Percentiles rank a stretch among this genome's conserved stretches.
phyloP scores from a whole-genome alignment of 768 basidiomycete species.

The Trametes cingulata region DNA sequence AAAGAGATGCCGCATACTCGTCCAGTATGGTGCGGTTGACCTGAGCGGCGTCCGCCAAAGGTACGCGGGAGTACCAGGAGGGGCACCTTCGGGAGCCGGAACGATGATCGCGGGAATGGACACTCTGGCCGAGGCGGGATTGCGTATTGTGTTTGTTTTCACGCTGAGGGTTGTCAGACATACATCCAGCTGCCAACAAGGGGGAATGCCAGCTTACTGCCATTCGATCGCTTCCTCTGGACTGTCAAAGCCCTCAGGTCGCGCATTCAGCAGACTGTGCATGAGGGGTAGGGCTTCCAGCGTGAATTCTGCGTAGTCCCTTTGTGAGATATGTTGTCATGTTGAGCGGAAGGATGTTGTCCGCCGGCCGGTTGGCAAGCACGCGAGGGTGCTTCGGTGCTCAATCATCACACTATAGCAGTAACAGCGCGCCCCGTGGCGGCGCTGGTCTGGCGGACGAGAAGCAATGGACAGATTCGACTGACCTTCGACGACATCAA shows the following conservation, averaged over 20 bases:
- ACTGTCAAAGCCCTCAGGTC: constrained; percentile 84
- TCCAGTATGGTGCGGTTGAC: constrained; percentile 89
- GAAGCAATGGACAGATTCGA: neutral
- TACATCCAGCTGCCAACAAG: neutral
- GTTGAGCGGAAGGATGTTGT: too few species aligned
- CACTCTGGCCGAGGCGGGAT: constrained; percentile 77
- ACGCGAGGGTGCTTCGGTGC: too few species aligned
- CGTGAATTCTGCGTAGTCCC: constrained; percentile 66
- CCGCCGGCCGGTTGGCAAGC: too few species aligned
- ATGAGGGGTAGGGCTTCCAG: constrained; percentile 92
- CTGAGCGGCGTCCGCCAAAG: constrained; percentile 85
- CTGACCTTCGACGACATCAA: constrained; percentile 28
- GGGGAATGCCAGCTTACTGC: constrained; percentile 65
- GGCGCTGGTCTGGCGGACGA: too few species aligned
- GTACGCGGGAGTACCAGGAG: constrained; percentile 44
- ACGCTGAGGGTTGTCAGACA: constrained; percentile 48
- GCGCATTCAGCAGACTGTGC: constrained; percentile 81
- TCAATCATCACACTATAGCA: too few species aligned
- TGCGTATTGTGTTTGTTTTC: constrained; percentile 79
- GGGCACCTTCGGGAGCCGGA: constrained; percentile 39
- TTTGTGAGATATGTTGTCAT: neutral
- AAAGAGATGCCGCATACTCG: constrained; percentile 51
- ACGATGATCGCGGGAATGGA: constrained; percentile 83
- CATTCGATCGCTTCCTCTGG: constrained; percentile 88
- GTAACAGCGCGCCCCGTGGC: too few species aligned